Conservation (phyloP, 495 filamentous ascomycete species). For the Penicillium cinerascens region DNA sequence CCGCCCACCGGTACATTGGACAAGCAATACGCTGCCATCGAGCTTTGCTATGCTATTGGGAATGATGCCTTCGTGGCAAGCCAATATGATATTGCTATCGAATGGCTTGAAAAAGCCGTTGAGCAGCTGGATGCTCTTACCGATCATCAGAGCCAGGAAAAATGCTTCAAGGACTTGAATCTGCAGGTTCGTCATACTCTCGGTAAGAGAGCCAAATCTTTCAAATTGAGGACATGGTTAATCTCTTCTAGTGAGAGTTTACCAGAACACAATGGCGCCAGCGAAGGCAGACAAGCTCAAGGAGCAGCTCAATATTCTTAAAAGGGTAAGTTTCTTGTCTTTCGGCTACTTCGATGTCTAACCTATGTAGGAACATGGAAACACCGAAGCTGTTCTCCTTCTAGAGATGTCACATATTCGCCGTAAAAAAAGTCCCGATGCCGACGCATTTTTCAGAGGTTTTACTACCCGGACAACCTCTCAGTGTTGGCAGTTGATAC, state of each 20-base stretch:
- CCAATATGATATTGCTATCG: slow-evolving; percentile 53
- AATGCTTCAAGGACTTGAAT: slow-evolving; percentile 48
- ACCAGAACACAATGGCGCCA: slow-evolving; percentile 6
- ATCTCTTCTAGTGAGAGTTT: slow-evolving; percentile 20
- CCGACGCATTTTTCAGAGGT: neutral
- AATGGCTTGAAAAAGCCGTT: slow-evolving; percentile 73
- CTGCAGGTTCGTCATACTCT: slow-evolving; percentile 58
- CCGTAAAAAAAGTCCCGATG: too few relatives aligned
- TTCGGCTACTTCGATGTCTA: neutral
- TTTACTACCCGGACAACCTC: neutral
- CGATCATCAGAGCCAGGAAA: neutral
- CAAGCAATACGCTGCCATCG: slow-evolving; percentile 56
- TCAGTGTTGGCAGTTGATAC: neutral
- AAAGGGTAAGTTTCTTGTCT: slow-evolving; percentile 13
- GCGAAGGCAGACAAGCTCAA: slow-evolving; percentile 5
- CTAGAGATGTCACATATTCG: neutral
- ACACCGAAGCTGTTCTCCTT: slow-evolving; percentile 60
- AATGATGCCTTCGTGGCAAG: slow-evolving; percentile 49
- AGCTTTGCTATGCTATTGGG: slow-evolving; percentile 72
- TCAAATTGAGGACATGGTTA: neutral
- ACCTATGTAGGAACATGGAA: slow-evolving; percentile 49
- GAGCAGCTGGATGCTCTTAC: slow-evolving; percentile 46
- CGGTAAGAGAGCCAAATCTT: slow-evolving; percentile 7
- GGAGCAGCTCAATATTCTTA: slow-evolving; percentile 11
- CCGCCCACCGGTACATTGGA: slow-evolving; percentile 33